Evolutionary conservation across 2,329 filamentous ascomycete genomes (phyloP), one percentile per base, ranked within the genome.

Genomic region (Xylariaceae sp.): DNA sequence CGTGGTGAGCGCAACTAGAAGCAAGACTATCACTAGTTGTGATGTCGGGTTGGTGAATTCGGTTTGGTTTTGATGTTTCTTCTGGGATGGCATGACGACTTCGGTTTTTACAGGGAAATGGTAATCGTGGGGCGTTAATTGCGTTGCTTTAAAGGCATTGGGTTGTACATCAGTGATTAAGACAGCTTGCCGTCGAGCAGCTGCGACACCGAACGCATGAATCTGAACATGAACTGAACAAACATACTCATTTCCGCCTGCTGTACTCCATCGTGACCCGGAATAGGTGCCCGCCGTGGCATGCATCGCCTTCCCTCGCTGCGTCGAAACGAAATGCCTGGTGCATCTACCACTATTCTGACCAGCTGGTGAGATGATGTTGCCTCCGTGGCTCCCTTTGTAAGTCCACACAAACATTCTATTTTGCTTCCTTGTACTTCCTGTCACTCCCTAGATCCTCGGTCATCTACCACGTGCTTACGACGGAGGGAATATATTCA

Each of bases 1-100:
- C 87, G 92, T 61, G 92, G 92, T 54, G 89, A 92, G 76, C 84
- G 86, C 67, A 88, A 87, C 75, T 90, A 80, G 78, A 68, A 46
- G 44, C 17, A 41, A 45, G 43, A 50, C 48, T 46, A 41, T 45
- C 44, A 50, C 46, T 55, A 52, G 17, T 23, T 37, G 51, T 36
- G 32, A 45, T 41, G 38, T n/a, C n/a, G 26, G 28, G 26, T 41
- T 43, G 49, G 48, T 46, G 53, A 55, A 39, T 31, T 21, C 38
- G 59, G 60, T 54, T 40, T 44, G 29, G 24, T 53, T 50, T 50
- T 68, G 54, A 62, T 56, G 56, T 59, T 59, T 54, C 47, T 39
- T 66, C 55, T 61, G 67, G 57, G 59, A 62, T 60, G 60, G 56
- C 57, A 61, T 64, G 63, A 64, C 52, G 61, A 62, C 50, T 50